Percentiles rank a stretch among this genome's conserved stretches.
phyloP scores from a whole-genome alignment of 2,329 filamentous ascomycete genomes.

The Dactylella cylindrospora region DNA sequence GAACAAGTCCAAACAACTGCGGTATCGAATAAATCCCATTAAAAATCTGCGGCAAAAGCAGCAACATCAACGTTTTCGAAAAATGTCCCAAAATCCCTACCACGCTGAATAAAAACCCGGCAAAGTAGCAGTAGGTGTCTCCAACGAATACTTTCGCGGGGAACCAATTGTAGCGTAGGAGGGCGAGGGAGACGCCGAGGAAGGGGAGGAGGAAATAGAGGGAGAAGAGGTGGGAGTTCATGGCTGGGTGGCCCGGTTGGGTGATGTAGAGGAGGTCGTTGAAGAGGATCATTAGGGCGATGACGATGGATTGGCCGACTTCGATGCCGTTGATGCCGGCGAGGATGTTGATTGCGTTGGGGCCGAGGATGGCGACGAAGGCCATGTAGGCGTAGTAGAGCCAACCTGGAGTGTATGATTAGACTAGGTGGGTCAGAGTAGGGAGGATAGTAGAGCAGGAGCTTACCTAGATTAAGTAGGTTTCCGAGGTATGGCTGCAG shows the following conservation, averaged over 20 bases:
- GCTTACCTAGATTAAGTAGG: slow-evolving; percentile 74
- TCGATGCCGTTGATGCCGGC: slow-evolving; percentile 99
- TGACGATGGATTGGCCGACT: slow-evolving; percentile 87
- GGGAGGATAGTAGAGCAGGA: slow-evolving; percentile 50
- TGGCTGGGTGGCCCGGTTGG: slow-evolving; percentile 83
- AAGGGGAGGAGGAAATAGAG: slow-evolving; percentile 93
- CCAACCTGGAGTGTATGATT: slow-evolving; percentile 24
- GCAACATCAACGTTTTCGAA: slow-evolving; percentile 88
- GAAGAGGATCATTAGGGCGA: slow-evolving; percentile 76
- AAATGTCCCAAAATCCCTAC: slow-evolving; percentile 97
- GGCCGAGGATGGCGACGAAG: slow-evolving; percentile 91
- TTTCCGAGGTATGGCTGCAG: slow-evolving; percentile 77
- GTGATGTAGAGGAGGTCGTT: slow-evolving; percentile 89
- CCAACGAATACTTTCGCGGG: slow-evolving; percentile 93
- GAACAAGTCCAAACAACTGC: slow-evolving; percentile 85
- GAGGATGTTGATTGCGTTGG: slow-evolving; percentile 99
- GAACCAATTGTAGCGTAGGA: slow-evolving; percentile 92
- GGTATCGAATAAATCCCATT: slow-evolving; percentile 94
- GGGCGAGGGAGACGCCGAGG: slow-evolving; percentile 82
- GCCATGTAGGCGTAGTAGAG: slow-evolving; percentile 96
- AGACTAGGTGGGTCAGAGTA: slow-evolving; percentile 2
- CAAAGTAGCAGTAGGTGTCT: slow-evolving; percentile 99
- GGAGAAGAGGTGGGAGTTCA: slow-evolving; percentile 92
- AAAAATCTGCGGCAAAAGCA: slow-evolving; percentile 91
- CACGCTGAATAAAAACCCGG: slow-evolving; percentile 97